phyloP scores from a whole-genome alignment of 371 early-diverging fungal species.

The Thermomucor indicae-seudaticae region DNA sequence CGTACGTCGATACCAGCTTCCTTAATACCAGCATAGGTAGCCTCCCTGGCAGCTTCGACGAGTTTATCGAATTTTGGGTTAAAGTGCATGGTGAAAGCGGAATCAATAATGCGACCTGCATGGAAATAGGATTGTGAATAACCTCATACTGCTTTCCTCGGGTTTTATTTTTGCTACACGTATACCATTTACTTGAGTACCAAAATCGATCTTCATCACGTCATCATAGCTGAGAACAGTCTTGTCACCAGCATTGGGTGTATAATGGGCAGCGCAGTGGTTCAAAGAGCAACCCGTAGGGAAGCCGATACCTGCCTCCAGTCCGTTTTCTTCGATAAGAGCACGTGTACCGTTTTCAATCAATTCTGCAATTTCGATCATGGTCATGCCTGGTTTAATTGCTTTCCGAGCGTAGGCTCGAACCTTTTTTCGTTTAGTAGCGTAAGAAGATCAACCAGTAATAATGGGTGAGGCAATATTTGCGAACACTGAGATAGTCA shows the following conservation, averaged over 20 bases:
- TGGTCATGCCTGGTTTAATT: constrained; percentile 96
- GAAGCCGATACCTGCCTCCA: constrained; percentile 96
- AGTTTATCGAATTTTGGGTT: constrained; percentile 91
- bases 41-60: constrained; percentile 92
- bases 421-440: constrained; percentile 29
- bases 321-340: constrained; percentile 87
- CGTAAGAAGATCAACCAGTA: not conserved
- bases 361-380: constrained; percentile 90
- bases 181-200: constrained; percentile 93
- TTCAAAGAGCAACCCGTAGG: constrained; percentile 99
- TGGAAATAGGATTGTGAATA: not conserved
- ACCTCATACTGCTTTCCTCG: not conserved
- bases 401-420: constrained; percentile 79
- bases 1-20: constrained; percentile 97
- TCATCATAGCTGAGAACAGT: constrained; percentile 90
- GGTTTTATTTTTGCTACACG: not conserved
- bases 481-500: constrained; percentile 1
- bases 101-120: constrained; percentile 95
- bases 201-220: constrained; percentile 99
- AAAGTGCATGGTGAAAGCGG: constrained; percentile 97
- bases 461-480: not conserved
- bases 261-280: constrained; percentile 99
- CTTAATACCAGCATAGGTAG: constrained; percentile 96
- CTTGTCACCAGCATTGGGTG: constrained; percentile 96
- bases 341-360: constrained; percentile 96